phyloP scores from a whole-genome alignment of 2,329 filamentous ascomycete species.

The Neofusicoccum cordaticola region DNA sequence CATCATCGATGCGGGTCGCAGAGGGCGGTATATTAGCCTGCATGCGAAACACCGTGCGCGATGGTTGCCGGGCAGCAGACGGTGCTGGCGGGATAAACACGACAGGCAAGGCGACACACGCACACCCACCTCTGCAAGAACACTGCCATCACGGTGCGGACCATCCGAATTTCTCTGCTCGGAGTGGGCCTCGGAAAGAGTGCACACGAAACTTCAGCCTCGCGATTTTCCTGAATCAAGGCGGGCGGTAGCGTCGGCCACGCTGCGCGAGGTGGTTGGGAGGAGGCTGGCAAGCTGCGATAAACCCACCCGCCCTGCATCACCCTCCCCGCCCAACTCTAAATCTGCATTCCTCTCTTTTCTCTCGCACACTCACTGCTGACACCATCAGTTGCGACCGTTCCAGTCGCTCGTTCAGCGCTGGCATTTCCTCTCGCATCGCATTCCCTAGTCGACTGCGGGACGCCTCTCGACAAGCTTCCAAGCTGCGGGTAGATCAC shows the following conservation, averaged over 20 bases:
- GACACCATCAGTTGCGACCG: background rate
- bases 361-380: background rate
- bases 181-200: background rate
- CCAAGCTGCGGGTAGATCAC: slow-evolving; percentile 1
- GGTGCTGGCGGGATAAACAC: background rate
- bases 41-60: background rate
- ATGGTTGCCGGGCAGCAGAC: background rate
- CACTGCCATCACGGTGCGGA: background rate
- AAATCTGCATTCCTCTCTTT: slow-evolving; percentile 6
- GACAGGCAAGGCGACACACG: background rate
- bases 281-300: slow-evolving; percentile 11
- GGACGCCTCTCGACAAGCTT: background rate
- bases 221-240: slow-evolving; percentile 1
- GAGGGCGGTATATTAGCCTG: background rate
- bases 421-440: background rate
- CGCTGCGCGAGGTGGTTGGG: slow-evolving; percentile 3
- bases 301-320: slow-evolving; percentile 14
- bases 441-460: background rate
- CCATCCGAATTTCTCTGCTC: background rate
- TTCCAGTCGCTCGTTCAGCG: slow-evolving; percentile 13
- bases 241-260: slow-evolving; percentile 5
- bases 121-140: background rate
- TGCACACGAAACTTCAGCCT: slow-evolving; percentile 3
- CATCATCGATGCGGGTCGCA: background rate
- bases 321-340: background rate